Evolutionary conservation across 805 yeast species (phyloP).

Genomic region (Suhomyces faveliae): DNA sequence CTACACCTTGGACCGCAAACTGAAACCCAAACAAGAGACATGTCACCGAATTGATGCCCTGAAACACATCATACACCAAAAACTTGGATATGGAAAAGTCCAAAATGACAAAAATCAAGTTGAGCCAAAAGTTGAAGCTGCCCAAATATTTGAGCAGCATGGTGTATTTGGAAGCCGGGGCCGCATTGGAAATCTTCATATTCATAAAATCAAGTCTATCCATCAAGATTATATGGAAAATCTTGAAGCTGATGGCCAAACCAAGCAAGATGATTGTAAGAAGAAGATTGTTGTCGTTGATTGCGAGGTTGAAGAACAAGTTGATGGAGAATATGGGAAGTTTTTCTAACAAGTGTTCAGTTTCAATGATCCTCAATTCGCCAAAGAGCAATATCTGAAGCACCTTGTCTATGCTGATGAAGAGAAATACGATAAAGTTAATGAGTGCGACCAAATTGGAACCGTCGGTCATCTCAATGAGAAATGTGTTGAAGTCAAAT

Average conservation of each 20-base stretch:
- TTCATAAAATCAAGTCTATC: constrained; percentile 48
- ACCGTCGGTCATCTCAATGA: constrained; percentile 32
- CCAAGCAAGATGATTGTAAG: constrained; percentile 42
- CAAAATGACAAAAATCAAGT: constrained; percentile 41
- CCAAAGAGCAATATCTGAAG: constrained; percentile 66
- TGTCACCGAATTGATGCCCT: constrained; percentile 50
- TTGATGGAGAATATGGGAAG: constrained; percentile 36
- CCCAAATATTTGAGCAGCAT: constrained; percentile 29
- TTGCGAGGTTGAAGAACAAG: constrained; percentile 63
- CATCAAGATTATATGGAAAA: constrained; percentile 72
- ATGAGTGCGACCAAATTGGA: constrained; percentile 26
- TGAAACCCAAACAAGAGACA: constrained; percentile 74
- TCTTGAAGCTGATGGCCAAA: constrained; percentile 44
- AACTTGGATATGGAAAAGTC: constrained; percentile 55
- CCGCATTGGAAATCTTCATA: constrained; percentile 24
- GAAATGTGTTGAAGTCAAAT: constrained; percentile 21
- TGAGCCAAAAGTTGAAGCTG: constrained; percentile 45
- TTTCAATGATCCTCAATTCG: constrained; percentile 67
- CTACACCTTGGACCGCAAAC: constrained; percentile 61
- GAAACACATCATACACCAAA: constrained; percentile 56
- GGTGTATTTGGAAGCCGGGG: constrained; percentile 11
- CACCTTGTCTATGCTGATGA: constrained; percentile 32
- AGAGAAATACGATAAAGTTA: constrained; percentile 22
- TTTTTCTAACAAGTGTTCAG: constrained; percentile 54
- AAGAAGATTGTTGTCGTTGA: constrained; percentile 61